Conservation (phyloP, 345 rosid genomes). For the Pugionium cornutum region DNA sequence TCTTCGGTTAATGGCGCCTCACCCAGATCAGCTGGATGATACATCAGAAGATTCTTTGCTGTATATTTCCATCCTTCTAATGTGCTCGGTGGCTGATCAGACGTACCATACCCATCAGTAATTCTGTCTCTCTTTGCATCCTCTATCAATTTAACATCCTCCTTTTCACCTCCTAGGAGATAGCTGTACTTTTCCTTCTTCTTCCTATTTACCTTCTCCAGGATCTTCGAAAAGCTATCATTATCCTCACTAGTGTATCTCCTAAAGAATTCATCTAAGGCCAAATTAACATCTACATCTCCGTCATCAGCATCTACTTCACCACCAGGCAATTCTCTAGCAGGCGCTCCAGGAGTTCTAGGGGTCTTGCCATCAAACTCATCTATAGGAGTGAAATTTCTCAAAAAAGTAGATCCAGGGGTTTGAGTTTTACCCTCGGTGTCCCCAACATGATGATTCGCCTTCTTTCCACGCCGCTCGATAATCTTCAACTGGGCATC, state of each 20-base stretch:
- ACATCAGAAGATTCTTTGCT: slow-evolving; percentile 91
- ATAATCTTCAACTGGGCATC: slow-evolving; percentile 94
- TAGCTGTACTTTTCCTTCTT: slow-evolving; percentile 71
- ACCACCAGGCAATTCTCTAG: slow-evolving; percentile 41
- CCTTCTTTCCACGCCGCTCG: slow-evolving; percentile 69
- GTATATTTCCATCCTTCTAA: slow-evolving; percentile 89
- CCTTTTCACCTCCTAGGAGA: slow-evolving; percentile 65
- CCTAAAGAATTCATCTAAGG: slow-evolving; percentile 80
- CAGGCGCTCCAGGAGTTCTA: slow-evolving; percentile 45
- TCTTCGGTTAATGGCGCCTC: slow-evolving; percentile 81
- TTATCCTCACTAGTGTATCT: slow-evolving; percentile 93
- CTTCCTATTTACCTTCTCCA: slow-evolving; percentile 88
- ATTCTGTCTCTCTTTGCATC: slow-evolving; percentile 69
- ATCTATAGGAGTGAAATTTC: slow-evolving; percentile 79
- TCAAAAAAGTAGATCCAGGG: slow-evolving; percentile 81
- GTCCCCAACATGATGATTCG: slow-evolving; percentile 42
- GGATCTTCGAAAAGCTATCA: slow-evolving; percentile 75
- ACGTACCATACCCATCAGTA: slow-evolving; percentile 94
- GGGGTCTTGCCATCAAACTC: slow-evolving; percentile 66
- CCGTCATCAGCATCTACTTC: slow-evolving; percentile 44
- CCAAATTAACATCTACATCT: slow-evolving; percentile 56
- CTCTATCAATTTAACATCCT: slow-evolving; percentile 50
- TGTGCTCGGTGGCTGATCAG: slow-evolving; percentile 86
- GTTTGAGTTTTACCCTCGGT: slow-evolving; percentile 62
- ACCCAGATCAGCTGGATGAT: slow-evolving; percentile 87